Evolutionary conservation across 2,329 filamentous ascomycete genomes (phyloP).

Genomic region (Neofusicoccum kwambonambiense): DNA sequence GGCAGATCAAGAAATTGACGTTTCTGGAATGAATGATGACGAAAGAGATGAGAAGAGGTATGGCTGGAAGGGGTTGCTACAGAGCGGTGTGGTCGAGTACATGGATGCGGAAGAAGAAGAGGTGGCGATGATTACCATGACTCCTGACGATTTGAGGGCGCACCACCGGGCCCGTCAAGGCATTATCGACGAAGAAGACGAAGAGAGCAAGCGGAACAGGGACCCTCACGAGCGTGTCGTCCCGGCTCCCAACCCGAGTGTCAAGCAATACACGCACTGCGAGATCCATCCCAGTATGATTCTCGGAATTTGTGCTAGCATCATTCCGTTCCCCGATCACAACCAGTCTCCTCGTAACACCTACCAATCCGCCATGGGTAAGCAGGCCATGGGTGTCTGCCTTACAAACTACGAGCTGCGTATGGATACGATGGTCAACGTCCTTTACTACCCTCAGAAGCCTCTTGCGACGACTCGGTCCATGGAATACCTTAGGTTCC

Average conservation of each 20-base stretch:
- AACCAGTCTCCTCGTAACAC: slow-evolving; percentile 99
- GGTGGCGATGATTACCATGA: slow-evolving; percentile 99
- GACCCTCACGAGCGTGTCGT: slow-evolving; percentile 86
- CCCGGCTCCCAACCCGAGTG: slow-evolving; percentile 80
- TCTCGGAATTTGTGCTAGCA: slow-evolving; percentile 95
- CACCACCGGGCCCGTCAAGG: slow-evolving; percentile 32
- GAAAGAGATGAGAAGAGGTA: slow-evolving; percentile 63
- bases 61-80: slow-evolving; percentile 85
- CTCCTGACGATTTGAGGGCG: slow-evolving; percentile 84
- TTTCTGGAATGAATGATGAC: slow-evolving; percentile 57
- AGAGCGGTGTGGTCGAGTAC: slow-evolving; percentile 87
- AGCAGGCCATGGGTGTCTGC: slow-evolving; percentile 99
- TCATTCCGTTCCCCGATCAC: slow-evolving; percentile 99
- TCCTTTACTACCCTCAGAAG: slow-evolving; percentile 98
- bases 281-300: slow-evolving; percentile 99
- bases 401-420: slow-evolving; percentile 94
- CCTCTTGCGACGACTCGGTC: slow-evolving; percentile 92
- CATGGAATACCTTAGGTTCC: slow-evolving; percentile 98
- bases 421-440: slow-evolving; percentile 99
- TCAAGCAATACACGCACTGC: slow-evolving; percentile 94
- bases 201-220: slow-evolving; percentile 31
- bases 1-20: slow-evolving; percentile 64
- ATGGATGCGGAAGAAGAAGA: slow-evolving; percentile 98
- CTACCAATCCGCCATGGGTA: slow-evolving; percentile 99
- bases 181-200: neutral